These are phyloP conservation scores for Erythrophleum fordii DNA, from an alignment of 306 rosid species.

Conservation along the genomic window DNA sequence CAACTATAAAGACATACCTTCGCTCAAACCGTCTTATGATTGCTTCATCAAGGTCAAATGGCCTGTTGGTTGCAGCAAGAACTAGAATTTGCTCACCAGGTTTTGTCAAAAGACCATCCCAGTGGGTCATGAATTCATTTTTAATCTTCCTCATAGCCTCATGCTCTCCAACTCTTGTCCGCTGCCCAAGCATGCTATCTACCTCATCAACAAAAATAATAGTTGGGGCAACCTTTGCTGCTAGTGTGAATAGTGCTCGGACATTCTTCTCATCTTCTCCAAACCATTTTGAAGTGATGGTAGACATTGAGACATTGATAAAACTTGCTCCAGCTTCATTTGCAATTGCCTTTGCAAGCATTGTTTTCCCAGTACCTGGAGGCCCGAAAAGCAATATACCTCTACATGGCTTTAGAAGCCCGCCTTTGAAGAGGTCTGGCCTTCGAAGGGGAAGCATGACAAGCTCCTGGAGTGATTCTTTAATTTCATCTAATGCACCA, in stretches of 20 bases:
- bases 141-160: constrained; percentile 80
- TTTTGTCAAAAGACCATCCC: constrained; percentile 82
- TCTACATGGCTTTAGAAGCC: constrained; percentile 78
- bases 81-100: constrained; percentile 65
- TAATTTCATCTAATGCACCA: constrained; percentile 74
- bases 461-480: constrained; percentile 81
- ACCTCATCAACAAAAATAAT: constrained; percentile 84
- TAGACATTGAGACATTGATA: constrained; percentile 83
- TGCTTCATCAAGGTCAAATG: constrained; percentile 92
- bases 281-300: constrained; percentile 75
- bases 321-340: constrained; percentile 87
- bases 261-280: constrained; percentile 85
- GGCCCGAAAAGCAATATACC: constrained; percentile 89
- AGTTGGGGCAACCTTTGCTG: constrained; percentile 84
- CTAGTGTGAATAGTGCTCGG: constrained; percentile 77
- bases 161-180: constrained; percentile 81
- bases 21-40: constrained; percentile 83
- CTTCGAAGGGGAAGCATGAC: constrained; percentile 90
- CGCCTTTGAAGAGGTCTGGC: constrained; percentile 79
- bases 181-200: constrained; percentile 86
- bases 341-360: constrained; percentile 89
- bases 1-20: constrained; percentile 48
- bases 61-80: constrained; percentile 90
- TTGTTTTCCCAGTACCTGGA: constrained; percentile 87
- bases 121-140: constrained; percentile 82